A percentile compares a stretch with the other conserved stretches of the same genome.
phyloP scores from a whole-genome alignment of 768 basidiomycete species.

The Galerina sulciceps region DNA sequence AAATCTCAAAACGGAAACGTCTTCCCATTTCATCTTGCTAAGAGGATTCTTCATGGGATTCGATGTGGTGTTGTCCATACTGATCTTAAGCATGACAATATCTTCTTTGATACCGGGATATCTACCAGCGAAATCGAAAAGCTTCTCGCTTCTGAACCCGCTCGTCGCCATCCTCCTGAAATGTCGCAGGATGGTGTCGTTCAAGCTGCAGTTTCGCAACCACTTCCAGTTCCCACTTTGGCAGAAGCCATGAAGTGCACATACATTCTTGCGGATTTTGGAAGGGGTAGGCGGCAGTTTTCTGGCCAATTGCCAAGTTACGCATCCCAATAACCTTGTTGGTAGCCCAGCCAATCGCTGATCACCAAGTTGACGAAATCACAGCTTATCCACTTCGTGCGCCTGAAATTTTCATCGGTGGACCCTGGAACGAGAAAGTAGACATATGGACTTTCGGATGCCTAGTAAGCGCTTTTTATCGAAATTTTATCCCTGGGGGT shows the following conservation, averaged over 20 bases:
- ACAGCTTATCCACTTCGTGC: constrained; percentile 27
- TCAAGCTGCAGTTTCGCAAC: constrained; percentile 29
- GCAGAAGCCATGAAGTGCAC: constrained; percentile 22
- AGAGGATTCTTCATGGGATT: constrained; percentile 30
- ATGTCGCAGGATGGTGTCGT: constrained; percentile 19
- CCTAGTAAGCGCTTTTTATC: constrained; percentile 22
- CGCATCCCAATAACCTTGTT: not conserved
- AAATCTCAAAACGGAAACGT: constrained; percentile 3
- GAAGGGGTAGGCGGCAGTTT: constrained; percentile 27
- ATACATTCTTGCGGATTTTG: constrained; percentile 31
- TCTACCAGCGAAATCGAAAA: constrained; percentile 14
- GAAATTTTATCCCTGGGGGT: not conserved
- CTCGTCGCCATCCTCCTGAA: constrained; percentile 16
- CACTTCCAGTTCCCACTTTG: constrained; percentile 26
- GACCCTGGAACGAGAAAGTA: constrained; percentile 28
- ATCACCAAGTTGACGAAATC: constrained; percentile 20
- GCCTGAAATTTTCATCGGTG: constrained; percentile 31
- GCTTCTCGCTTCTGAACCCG: constrained; percentile 20
- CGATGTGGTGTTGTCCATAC: constrained; percentile 27
- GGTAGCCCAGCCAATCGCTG: not conserved
- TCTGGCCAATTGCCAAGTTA: not conserved
- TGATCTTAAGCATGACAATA: constrained; percentile 34
- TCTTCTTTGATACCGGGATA: constrained; percentile 22
- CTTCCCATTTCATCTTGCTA: constrained; percentile 29
- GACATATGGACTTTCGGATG: constrained; percentile 38